Evolutionary conservation across 176 grass and related monocot species (phyloP).

Genomic region (Carex myosuroides): DNA sequence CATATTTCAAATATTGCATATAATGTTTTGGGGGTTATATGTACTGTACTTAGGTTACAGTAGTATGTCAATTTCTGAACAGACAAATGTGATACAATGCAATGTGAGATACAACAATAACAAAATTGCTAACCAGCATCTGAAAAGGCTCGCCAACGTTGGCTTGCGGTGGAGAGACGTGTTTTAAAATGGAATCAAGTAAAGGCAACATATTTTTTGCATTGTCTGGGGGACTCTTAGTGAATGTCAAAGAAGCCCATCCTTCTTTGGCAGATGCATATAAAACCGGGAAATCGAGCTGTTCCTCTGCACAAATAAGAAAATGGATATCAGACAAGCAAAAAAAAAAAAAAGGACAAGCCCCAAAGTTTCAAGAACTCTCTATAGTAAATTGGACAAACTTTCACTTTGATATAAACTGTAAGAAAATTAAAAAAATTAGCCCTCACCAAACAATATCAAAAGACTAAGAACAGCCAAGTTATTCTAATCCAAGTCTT

Average conservation of each 20-base stretch:
- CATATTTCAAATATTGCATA: conserved; percentile 1
- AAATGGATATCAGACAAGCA: conserved; percentile 21
- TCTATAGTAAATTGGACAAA: not conserved
- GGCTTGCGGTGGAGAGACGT: conserved; percentile 79
- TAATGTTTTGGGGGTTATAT: not conserved
- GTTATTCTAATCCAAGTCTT: not conserved
- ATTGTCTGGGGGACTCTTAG: conserved; percentile 68
- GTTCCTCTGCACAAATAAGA: conserved; percentile 66
- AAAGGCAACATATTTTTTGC: conserved; percentile 80
- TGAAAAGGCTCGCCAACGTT: conserved; percentile 76
- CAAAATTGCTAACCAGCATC: conserved; percentile 76
- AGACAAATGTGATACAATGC: not conserved
- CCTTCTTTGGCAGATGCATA: conserved; percentile 99
- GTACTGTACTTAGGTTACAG: not conserved
- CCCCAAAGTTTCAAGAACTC: not conserved
- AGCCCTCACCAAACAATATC: not conserved
- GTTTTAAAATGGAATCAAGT: conserved; percentile 81
- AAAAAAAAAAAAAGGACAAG: conserved; percentile 16
- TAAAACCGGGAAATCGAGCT: conserved; percentile 95
- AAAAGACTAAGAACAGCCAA: not conserved
- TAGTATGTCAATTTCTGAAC: not conserved
- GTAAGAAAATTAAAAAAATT: not conserved
- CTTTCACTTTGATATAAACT: not conserved
- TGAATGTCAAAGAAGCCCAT: conserved; percentile 88
- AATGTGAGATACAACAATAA: not conserved